Conservation (phyloP, 2,329 filamentous ascomycete genomes). For the Emydomyces testavorans region DNA sequence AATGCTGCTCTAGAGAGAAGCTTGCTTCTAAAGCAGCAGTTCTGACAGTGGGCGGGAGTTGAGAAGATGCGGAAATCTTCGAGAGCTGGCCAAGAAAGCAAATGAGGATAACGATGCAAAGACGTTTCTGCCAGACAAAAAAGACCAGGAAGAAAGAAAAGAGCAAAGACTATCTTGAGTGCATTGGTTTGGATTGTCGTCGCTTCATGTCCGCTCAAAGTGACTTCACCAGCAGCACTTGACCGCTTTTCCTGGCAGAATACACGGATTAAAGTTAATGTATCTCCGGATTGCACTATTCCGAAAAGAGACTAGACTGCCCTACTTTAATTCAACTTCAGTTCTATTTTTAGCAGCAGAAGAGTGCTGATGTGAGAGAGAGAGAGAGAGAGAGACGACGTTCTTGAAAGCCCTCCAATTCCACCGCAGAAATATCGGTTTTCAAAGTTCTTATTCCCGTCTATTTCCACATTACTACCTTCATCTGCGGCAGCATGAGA, state of each 20-base stretch:
- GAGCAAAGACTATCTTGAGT: too few relatives aligned
- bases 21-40: background rate
- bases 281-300: background rate
- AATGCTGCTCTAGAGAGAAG: background rate
- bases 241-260: constrained; percentile 6
- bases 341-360: too few relatives aligned
- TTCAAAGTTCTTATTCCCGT: too few relatives aligned
- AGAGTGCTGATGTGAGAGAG: too few relatives aligned
- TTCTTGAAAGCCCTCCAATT: too few relatives aligned
- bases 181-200: too few relatives aligned
- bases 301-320: background rate
- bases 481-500: too few relatives aligned
- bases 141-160: background rate
- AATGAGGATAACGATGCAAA: background rate
- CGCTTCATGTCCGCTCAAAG: constrained; percentile 4
- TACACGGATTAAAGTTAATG: constrained; percentile 3
- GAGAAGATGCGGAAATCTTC: background rate
- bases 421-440: too few relatives aligned
- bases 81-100: background rate
- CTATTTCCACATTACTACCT: too few relatives aligned
- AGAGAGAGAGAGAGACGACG: too few relatives aligned
- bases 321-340: background rate
- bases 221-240: background rate
- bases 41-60: background rate
- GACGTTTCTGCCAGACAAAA: background rate